A percentile compares a stretch with the other conserved stretches of the same genome.
phyloP scores from a whole-genome alignment of 129 eudicot genomes.

The Dittrichia graveolens region DNA sequence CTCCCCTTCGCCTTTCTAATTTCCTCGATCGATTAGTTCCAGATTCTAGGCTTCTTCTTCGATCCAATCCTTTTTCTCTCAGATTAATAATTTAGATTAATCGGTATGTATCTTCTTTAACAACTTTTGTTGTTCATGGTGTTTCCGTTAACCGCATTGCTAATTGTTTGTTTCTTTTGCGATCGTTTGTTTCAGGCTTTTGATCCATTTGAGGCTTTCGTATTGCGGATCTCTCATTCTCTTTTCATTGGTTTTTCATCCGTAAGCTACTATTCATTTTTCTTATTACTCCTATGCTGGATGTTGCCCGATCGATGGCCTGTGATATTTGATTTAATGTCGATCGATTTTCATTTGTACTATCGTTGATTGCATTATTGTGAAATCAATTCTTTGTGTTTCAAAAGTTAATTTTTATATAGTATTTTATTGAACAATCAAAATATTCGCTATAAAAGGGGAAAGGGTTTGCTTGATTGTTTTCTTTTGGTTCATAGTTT shows the following conservation, averaged over 20 bases:
- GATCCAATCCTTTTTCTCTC: conserved; percentile 26
- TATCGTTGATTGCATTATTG: background rate
- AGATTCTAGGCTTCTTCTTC: conserved; percentile 26
- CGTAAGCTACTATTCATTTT: conserved; percentile 14
- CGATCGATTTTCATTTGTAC: background rate
- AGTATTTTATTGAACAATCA: too few relatives aligned
- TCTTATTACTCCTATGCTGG: background rate
- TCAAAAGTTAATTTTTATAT: background rate
- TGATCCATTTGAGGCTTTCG: conserved; percentile 44
- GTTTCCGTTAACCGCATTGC: background rate
- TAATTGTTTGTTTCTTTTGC: background rate
- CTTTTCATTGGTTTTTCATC: conserved; percentile 29
- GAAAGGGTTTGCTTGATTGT: background rate
- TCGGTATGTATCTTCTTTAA: conserved; percentile 25
- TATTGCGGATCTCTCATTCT: conserved; percentile 33
- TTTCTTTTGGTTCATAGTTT: background rate
- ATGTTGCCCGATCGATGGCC: background rate
- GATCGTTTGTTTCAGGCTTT: conserved; percentile 34
- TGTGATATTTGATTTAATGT: conserved; percentile 1
- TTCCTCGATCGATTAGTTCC: conserved; percentile 38
- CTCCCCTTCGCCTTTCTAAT: conserved; percentile 10
- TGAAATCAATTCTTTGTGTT: conserved; percentile 2
- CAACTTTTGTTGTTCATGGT: background rate
- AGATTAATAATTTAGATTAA: conserved; percentile 6
- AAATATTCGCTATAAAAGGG: too few relatives aligned